These are phyloP conservation scores for Cynanchum wilfordii DNA, from an alignment of 257 asterid species.

Conservation along the genomic window DNA sequence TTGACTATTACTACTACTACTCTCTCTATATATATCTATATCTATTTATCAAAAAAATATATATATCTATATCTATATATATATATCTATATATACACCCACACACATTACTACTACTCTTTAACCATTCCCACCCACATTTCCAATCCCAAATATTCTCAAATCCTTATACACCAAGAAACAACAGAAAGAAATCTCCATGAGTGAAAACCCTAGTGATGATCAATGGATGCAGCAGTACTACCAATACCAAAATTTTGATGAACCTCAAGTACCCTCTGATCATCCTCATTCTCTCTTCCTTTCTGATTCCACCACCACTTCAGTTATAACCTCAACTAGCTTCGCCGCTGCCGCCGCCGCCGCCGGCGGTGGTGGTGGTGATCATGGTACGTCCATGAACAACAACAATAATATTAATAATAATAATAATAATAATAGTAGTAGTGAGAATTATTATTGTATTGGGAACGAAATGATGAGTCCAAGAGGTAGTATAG, in stretches of 20 bases:
- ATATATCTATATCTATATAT: too few relatives aligned
- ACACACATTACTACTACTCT: too few relatives aligned
- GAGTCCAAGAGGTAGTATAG: conserved; percentile 19
- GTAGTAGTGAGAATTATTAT: conserved; percentile 5
- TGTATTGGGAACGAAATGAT: not conserved
- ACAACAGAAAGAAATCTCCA: not conserved
- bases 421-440: too few relatives aligned
- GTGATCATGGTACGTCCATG: too few relatives aligned
- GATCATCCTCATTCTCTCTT: conserved; percentile 4
- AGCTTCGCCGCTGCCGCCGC: not conserved
- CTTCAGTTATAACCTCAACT: not conserved
- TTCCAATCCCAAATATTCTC: not conserved
- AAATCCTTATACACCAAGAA: not conserved
- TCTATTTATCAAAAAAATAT: too few relatives aligned
- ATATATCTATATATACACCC: too few relatives aligned
- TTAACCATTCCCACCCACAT: too few relatives aligned
- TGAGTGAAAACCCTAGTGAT: conserved; percentile 8
- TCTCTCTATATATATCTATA: not conserved
- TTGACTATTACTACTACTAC: not conserved
- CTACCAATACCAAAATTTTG: conserved; percentile 7
- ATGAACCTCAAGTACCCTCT: not conserved
- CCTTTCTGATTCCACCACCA: conserved; percentile 9
- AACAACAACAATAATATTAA: too few relatives aligned
- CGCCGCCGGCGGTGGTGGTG: not conserved
- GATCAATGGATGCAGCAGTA: conserved; percentile 7